These are phyloP conservation scores for Fusarium nelsonii DNA, from an alignment of 2,329 filamentous ascomycete species.

Conservation along the genomic window DNA sequence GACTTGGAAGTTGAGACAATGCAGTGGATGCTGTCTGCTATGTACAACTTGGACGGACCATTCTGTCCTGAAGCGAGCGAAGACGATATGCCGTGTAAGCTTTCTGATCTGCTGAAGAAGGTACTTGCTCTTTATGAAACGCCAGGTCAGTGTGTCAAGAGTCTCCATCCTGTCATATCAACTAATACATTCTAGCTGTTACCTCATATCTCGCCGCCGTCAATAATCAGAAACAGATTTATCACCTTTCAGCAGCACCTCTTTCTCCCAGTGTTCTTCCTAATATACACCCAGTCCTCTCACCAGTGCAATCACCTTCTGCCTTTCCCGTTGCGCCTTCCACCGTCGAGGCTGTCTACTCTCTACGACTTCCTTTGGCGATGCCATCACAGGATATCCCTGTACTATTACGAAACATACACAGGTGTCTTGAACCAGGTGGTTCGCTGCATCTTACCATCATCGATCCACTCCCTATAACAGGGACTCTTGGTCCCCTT, in stretches of 20 bases:
- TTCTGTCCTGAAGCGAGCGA: background rate
- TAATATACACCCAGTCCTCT: constrained; percentile 57
- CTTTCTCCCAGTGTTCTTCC: constrained; percentile 51
- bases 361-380: constrained; percentile 67
- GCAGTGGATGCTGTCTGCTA: constrained; percentile 69
- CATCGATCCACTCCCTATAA: constrained; percentile 71
- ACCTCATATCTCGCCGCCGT: constrained; percentile 34
- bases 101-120: constrained; percentile 18
- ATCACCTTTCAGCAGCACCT: constrained; percentile 33
- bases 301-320: constrained; percentile 54
- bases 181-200: constrained; percentile 7
- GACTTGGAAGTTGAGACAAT: constrained; percentile 66
- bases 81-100: constrained; percentile 45
- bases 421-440: constrained; percentile 66
- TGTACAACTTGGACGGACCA: constrained; percentile 59
- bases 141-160: constrained; percentile 5
- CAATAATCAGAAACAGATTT: constrained; percentile 28
- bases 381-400: constrained; percentile 69
- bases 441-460: constrained; percentile 70
- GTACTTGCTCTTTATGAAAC: constrained; percentile 36
- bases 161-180: accelerated
- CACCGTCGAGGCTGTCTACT: constrained; percentile 63
- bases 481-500: constrained; percentile 66
- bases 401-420: constrained; percentile 66
- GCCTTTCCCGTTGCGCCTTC: constrained; percentile 56